Evolutionary conservation across 2,329 filamentous ascomycete species (phyloP).

Genomic region (Aspergillus fischeri): DNA sequence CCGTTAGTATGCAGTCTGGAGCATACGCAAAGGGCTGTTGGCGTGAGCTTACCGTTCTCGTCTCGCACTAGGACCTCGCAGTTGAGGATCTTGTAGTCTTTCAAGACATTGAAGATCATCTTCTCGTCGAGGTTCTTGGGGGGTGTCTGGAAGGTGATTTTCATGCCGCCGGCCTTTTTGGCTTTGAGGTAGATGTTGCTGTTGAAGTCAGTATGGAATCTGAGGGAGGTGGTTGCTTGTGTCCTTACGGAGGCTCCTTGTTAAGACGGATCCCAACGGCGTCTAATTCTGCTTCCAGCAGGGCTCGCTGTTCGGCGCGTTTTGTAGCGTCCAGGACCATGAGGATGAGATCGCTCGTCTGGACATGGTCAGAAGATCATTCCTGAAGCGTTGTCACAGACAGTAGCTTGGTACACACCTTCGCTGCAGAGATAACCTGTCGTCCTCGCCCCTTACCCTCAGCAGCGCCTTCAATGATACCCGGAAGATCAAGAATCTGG

Average conservation of each 20-base stretch:
- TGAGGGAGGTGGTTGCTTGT: not conserved
- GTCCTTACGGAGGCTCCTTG: constrained; percentile 73
- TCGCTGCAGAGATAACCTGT: constrained; percentile 95
- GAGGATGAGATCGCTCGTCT: constrained; percentile 90
- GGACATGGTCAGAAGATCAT: constrained; percentile 1
- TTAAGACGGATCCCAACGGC: constrained; percentile 93
- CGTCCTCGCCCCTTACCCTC: constrained; percentile 94
- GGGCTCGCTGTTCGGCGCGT: constrained; percentile 82
- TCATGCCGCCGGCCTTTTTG: constrained; percentile 97
- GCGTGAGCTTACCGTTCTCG: constrained; percentile 61
- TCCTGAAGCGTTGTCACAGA: not conserved
- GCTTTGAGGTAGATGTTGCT: constrained; percentile 96
- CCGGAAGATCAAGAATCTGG: constrained; percentile 92
- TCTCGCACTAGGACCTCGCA: constrained; percentile 94
- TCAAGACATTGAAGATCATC: constrained; percentile 95
- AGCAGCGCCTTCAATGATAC: constrained; percentile 94
- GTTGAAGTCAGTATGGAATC: not conserved
- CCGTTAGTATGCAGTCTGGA: constrained; percentile 2
- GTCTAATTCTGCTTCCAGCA: constrained; percentile 89
- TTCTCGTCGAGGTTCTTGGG: constrained; percentile 94
- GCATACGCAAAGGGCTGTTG: not conserved
- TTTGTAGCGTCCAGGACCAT: constrained; percentile 98
- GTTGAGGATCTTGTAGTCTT: constrained; percentile 98
- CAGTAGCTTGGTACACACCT: constrained; percentile 43
- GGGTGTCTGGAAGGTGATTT: constrained; percentile 88